Evolutionary conservation across 306 rosid genomes (phyloP).

Genomic region (Acmispon strigosus): DNA sequence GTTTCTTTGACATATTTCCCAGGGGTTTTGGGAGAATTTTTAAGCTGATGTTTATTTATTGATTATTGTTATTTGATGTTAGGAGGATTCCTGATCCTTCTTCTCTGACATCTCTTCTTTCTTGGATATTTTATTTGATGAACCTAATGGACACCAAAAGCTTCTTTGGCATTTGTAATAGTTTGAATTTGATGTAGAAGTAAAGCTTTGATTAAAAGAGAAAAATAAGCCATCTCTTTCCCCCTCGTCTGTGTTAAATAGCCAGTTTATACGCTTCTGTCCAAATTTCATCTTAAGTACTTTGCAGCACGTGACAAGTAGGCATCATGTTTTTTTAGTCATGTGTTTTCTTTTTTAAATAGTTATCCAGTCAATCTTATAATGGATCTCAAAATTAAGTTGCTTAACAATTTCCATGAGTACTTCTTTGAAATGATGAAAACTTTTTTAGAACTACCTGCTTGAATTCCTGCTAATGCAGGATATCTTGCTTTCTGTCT

Average conservation of each 20-base stretch:
- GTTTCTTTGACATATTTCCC: neutral
- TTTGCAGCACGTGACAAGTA: neutral
- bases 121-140: too few species aligned
- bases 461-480: neutral
- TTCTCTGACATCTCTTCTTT: neutral
- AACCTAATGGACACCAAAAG: neutral
- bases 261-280: neutral
- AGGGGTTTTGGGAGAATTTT: neutral
- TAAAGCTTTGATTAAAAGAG: neutral
- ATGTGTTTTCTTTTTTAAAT: neutral
- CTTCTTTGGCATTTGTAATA: neutral
- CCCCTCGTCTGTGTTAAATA: neutral
- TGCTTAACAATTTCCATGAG: neutral
- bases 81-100: neutral
- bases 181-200: constrained; percentile 1
- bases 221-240: neutral
- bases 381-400: neutral
- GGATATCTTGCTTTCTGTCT: constrained; percentile 1
- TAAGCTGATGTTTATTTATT: neutral
- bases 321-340: neutral
- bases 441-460: neutral
- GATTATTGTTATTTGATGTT: neutral
- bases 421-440: neutral
- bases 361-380: neutral
- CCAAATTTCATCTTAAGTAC: neutral